Conservation (phyloP, 73 alveolate genomes). For the Symbiodinium pilosum region DNA sequence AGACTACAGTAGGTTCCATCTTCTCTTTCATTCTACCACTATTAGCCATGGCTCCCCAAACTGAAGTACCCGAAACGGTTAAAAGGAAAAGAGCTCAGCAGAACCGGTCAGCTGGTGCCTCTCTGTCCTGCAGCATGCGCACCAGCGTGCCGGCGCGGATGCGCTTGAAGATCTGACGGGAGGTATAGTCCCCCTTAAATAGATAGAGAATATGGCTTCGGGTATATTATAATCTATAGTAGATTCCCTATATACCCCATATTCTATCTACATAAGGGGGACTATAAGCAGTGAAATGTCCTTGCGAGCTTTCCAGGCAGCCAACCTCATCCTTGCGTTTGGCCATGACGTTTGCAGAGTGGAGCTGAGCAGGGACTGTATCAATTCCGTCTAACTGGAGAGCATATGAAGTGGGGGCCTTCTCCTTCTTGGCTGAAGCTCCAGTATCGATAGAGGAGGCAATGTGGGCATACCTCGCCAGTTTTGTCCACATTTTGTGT, state of each 20-base stretch:
- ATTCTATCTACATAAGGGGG: too few relatives aligned
- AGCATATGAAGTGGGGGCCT: not conserved
- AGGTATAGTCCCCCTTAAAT: not conserved
- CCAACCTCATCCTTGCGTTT: slow-evolving; percentile 82
- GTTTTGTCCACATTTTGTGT: not conserved
- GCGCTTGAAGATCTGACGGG: slow-evolving; percentile 81
- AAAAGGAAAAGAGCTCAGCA: too few relatives aligned
- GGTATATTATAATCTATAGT: too few relatives aligned
- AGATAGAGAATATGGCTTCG: too few relatives aligned
- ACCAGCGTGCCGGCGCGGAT: slow-evolving; percentile 83
- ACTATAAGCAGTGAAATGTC: too few relatives aligned
- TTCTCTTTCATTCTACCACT: too few relatives aligned
- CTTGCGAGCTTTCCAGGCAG: not conserved
- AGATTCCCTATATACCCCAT: too few relatives aligned
- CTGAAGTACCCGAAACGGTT: too few relatives aligned
- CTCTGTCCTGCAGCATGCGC: slow-evolving; percentile 68
- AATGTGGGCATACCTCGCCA: slow-evolving; percentile 88
- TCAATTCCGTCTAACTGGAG: not conserved
- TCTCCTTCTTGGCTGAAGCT: slow-evolving; percentile 91
- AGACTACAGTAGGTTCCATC: too few relatives aligned
- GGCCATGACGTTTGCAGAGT: slow-evolving; percentile 92
- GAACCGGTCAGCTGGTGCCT: too few relatives aligned
- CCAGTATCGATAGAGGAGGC: slow-evolving; percentile 71
- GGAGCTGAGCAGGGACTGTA: slow-evolving; percentile 8
- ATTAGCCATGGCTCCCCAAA: too few relatives aligned